phyloP scores from a whole-genome alignment of 2,329 filamentous ascomycete species.

The Cytospora piceae region DNA sequence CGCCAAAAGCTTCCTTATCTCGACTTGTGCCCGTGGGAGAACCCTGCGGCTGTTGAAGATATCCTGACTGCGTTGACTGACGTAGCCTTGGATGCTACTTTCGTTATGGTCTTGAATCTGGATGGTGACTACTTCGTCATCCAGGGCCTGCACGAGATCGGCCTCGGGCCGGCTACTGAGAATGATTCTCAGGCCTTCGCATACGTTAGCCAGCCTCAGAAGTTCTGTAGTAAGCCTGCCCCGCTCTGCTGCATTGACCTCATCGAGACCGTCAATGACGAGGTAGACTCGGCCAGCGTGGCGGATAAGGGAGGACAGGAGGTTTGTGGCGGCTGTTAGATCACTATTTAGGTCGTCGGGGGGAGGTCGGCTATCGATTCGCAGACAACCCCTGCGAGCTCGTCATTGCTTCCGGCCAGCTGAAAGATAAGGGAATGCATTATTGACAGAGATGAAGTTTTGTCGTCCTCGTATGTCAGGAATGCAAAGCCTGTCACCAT shows the following conservation, averaged over 20 bases:
- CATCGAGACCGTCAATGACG: constrained; percentile 6
- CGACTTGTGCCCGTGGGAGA: not conserved
- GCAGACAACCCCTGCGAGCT: not conserved
- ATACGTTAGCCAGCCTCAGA: not conserved
- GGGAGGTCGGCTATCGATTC: not conserved
- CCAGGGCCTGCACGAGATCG: not conserved
- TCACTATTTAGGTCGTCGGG: constrained; percentile 3
- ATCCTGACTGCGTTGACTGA: not conserved
- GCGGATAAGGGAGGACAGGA: not conserved
- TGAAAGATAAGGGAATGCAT: constrained; percentile 5
- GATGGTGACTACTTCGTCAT: not conserved
- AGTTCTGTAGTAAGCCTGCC: not conserved
- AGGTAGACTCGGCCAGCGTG: not conserved
- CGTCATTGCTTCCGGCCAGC: not conserved
- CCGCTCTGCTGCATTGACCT: not conserved
- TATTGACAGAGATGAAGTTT: not conserved
- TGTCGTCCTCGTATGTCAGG: constrained; percentile 3
- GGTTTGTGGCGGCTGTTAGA: not conserved
- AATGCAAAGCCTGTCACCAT: not conserved
- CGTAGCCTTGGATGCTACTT: not conserved
- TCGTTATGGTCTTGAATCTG: constrained; percentile 2
- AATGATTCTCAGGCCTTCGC: not conserved
- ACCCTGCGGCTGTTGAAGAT: not conserved
- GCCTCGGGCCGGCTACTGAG: constrained; percentile 10
- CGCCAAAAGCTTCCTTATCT: not conserved